Percentiles rank a stretch among this genome's conserved stretches.
phyloP scores from a whole-genome alignment of 345 rosid genomes.

The Populus tremula region DNA sequence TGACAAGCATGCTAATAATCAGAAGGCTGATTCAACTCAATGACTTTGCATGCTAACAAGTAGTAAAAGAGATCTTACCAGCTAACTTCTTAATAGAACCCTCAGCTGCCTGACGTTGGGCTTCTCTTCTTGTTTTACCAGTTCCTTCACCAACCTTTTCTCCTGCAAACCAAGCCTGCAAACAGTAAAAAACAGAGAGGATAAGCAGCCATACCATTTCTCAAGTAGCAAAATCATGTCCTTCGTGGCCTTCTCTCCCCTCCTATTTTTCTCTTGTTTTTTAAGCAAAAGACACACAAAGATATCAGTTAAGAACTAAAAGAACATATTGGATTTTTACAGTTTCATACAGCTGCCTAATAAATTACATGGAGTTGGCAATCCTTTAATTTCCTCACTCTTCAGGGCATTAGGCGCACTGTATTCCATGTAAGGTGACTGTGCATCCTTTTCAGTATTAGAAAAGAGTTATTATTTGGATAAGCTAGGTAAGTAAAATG shows the following conservation, averaged over 20 bases:
- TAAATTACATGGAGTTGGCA: background rate
- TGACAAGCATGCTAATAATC: background rate
- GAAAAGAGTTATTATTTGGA: background rate
- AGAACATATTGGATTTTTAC: background rate
- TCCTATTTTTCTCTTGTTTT: background rate
- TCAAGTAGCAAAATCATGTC: too few species aligned
- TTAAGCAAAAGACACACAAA: background rate
- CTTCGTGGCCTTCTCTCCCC: too few species aligned
- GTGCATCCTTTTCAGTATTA: background rate
- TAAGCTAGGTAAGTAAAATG: background rate
- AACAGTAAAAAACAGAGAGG: constrained; percentile 13
- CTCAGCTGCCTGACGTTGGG: constrained; percentile 76
- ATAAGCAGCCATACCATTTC: background rate
- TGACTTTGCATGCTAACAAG: background rate
- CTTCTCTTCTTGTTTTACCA: constrained; percentile 87
- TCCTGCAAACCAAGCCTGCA: constrained; percentile 84
- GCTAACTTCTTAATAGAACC: constrained; percentile 69
- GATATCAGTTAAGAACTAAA: background rate
- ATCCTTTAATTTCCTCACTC: background rate
- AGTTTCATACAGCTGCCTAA: too few species aligned
- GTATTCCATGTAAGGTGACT: background rate
- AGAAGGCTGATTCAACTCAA: background rate
- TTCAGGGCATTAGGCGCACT: background rate
- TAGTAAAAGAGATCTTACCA: constrained; percentile 40
- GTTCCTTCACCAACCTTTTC: constrained; percentile 74